These are phyloP conservation scores for Euphrasia confusa DNA, from an alignment of 257 asterid genomes.

Conservation along the genomic window DNA sequence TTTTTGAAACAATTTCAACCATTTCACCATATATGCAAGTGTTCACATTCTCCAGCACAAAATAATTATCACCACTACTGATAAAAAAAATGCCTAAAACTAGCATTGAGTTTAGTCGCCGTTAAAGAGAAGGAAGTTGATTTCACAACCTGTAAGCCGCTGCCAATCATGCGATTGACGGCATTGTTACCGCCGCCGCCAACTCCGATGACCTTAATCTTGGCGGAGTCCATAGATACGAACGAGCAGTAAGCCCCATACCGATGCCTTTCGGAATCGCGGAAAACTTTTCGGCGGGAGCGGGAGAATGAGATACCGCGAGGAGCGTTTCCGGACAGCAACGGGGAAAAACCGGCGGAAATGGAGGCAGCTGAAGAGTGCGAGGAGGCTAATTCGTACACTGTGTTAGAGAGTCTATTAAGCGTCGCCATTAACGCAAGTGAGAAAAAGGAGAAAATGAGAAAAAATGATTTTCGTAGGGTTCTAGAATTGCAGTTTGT, in stretches of 20 bases:
- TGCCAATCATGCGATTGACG: constrained; percentile 94
- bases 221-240: constrained; percentile 66
- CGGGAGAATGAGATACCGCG: constrained; percentile 24
- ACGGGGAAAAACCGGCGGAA: constrained; percentile 35
- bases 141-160: constrained; percentile 69
- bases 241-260: constrained; percentile 49
- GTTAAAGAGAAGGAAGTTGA: background rate
- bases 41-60: background rate
- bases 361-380: constrained; percentile 36
- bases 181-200: constrained; percentile 99
- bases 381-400: constrained; percentile 49
- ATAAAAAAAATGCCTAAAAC: constrained; percentile 4
- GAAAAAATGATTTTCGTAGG: constrained; percentile 21
- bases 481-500: constrained; percentile 12
- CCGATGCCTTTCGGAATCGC: constrained; percentile 35
- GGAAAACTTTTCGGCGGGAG: constrained; percentile 37
- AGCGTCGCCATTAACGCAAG: constrained; percentile 41
- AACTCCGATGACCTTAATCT: constrained; percentile 91
- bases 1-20: background rate
- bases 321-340: constrained; percentile 40
- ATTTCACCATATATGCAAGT: background rate
- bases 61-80: background rate
- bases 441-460: constrained; percentile 19
- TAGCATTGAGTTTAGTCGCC: too few species aligned
- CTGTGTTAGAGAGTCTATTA: constrained; percentile 39